Percentiles rank a stretch among this genome's conserved stretches.
Evolutionary conservation across 495 filamentous ascomycete genomes (phyloP).

Genomic region (Penicillium verhagenii): DNA sequence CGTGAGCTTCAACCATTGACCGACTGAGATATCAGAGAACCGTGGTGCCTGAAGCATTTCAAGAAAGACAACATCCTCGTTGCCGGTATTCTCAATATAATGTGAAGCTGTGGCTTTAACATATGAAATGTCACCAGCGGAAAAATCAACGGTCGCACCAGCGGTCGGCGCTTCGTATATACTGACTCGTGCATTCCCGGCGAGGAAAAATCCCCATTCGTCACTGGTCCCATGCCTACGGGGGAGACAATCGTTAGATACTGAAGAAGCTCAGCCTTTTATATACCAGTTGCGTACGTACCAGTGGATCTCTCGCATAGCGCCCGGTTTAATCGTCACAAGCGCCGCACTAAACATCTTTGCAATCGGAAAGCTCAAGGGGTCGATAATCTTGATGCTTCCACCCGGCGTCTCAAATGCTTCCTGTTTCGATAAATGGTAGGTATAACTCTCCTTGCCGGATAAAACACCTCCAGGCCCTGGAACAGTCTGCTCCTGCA

Average conservation of each 20-base stretch:
- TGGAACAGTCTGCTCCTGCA: slow-evolving; percentile 1
- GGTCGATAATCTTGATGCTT: slow-evolving; percentile 12
- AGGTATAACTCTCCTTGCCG: slow-evolving; percentile 7
- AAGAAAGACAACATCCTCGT: slow-evolving; percentile 7
- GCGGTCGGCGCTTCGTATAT: slow-evolving; percentile 2
- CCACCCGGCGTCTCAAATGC: slow-evolving; percentile 7
- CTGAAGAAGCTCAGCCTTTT: neutral
- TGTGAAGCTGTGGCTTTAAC: neutral
- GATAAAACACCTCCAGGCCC: slow-evolving; percentile 1
- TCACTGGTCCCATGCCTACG: slow-evolving; percentile 7
- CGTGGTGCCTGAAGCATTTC: slow-evolving; percentile 5
- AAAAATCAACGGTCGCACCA: slow-evolving; percentile 7
- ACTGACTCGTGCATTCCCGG: slow-evolving; percentile 4
- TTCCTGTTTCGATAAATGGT: slow-evolving; percentile 7
- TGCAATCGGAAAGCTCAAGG: slow-evolving; percentile 6
- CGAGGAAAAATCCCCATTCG: slow-evolving; percentile 9
- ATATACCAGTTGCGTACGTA: neutral
- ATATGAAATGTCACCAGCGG: slow-evolving; percentile 5
- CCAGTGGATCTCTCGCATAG: slow-evolving; percentile 10
- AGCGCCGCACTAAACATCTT: slow-evolving; percentile 6
- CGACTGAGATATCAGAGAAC: slow-evolving; percentile 8
- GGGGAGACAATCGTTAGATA: neutral
- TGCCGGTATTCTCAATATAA: slow-evolving; percentile 8
- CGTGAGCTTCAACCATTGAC: slow-evolving; percentile 9
- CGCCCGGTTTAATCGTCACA: slow-evolving; percentile 8